phyloP scores from a whole-genome alignment of 306 rosid genomes.

The Inga laurina region DNA sequence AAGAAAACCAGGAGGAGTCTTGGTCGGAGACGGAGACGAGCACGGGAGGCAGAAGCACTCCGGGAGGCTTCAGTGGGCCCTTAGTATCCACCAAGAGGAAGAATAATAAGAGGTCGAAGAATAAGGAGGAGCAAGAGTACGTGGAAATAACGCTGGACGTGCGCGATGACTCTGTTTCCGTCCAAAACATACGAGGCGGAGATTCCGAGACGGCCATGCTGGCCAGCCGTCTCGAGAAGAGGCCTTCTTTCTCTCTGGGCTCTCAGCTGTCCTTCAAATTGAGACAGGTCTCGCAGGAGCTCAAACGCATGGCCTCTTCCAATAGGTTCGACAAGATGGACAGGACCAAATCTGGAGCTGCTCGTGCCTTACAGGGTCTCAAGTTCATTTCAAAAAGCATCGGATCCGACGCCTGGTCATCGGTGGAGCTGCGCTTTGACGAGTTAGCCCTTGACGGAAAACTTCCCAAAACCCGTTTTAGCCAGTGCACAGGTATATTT shows the following conservation, averaged over 20 bases:
- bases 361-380: conserved; percentile 74
- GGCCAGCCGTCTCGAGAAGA: conserved; percentile 60
- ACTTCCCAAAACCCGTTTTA: conserved; percentile 66
- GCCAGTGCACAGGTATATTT: conserved; percentile 75
- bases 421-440: conserved; percentile 62
- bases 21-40: conserved; percentile 61
- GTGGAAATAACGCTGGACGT: conserved; percentile 87
- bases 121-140: conserved; percentile 47
- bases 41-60: conserved; percentile 43
- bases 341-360: conserved; percentile 71
- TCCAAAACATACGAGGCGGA: conserved; percentile 70
- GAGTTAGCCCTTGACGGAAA: conserved; percentile 54
- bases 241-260: conserved; percentile 48
- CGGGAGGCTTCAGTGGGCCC: conserved; percentile 68
- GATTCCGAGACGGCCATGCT: conserved; percentile 67
- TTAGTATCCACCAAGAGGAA: conserved; percentile 43
- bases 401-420: conserved; percentile 70
- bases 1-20: conserved; percentile 47
- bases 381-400: conserved; percentile 77
- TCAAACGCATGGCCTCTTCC: conserved; percentile 75
- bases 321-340: conserved; percentile 57
- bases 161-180: conserved; percentile 62
- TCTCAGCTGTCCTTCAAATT: conserved; percentile 41
- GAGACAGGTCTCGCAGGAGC: conserved; percentile 78
- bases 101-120: conserved; percentile 52